Evolutionary conservation across 2,329 filamentous ascomycete species (phyloP), one percentile per base, ranked within the genome.

Genomic region (Epichloe aotearoae): DNA sequence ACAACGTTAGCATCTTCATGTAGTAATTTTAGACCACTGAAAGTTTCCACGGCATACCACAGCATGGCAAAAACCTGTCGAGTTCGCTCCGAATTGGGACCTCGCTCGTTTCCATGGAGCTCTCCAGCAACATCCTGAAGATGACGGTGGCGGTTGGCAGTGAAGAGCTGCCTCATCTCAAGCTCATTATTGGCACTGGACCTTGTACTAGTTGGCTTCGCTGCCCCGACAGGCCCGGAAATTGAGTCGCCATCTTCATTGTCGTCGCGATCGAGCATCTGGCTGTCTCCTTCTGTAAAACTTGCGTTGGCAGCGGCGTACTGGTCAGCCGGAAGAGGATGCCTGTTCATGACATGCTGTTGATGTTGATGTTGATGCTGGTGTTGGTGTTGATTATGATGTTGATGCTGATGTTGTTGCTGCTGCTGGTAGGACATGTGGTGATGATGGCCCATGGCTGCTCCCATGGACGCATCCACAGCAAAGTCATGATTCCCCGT

Each of bases 1-100:
- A 12, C 10, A 12, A 33, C 33, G 26, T 54, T 43, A 54, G 51
- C n/a, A 46, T 41, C 26, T 23, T 33, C 5, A 11, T 46, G 11
- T 26, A 45, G 51, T 44, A 17, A 39, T 43, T n/a, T 10, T 36
- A 11, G 20, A 12, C 4, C 8, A 34, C 20, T 30, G 20, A 14
- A 17, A 7, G 15, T 20, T 8, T 14, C 20, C 14, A 5, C 7
- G 46, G 67, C 80, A 60, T 75, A 90, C 87, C 87, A 94, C 47
- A 91, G 74, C 86, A 94, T 91, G 20, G 87, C 87, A 69, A 93
- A 93, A 8, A 93, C 79, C 64, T 93, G 88, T 54, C 88, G 85
- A 23, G 85, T 85, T 59, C 88, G 80, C 67, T 94, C 87, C 1
- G 86, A 87, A 63, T 88, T 86, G 12, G 86, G 84, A 0, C 86